These are phyloP conservation scores for Aspergillus quadrilineatus DNA, from an alignment of 2,329 filamentous ascomycete genomes.

Conservation along the genomic window DNA sequence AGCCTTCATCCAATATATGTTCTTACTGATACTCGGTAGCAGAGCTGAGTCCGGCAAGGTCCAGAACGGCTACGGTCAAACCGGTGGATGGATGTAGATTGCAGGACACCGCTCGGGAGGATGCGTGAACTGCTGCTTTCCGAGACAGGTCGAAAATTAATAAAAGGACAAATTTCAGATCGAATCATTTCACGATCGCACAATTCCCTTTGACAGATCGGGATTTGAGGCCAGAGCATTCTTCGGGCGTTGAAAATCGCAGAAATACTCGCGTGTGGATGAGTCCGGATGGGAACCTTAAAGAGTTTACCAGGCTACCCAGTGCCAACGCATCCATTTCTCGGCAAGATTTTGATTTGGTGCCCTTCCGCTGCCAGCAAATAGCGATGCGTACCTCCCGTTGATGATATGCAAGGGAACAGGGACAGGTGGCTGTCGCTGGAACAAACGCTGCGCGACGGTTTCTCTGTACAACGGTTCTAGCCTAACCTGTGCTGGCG, in stretches of 20 bases:
- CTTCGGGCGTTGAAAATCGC: slow-evolving; percentile 4
- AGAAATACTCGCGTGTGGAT: background rate
- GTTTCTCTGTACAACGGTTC: slow-evolving; percentile 10
- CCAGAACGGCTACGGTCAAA: background rate
- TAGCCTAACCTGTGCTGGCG: background rate
- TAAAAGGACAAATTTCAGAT: background rate
- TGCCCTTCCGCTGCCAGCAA: slow-evolving; percentile 5
- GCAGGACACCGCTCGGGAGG: background rate
- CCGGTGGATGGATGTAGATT: background rate
- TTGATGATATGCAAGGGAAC: slow-evolving; percentile 7
- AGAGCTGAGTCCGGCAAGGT: background rate
- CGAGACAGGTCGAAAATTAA: background rate
- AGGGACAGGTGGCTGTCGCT: background rate
- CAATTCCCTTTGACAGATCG: background rate
- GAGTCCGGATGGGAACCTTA: background rate
- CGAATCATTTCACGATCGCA: background rate
- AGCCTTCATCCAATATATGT: background rate
- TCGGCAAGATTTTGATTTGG: slow-evolving; percentile 7
- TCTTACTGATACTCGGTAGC: background rate
- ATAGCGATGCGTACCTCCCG: background rate
- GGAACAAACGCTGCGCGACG: slow-evolving; percentile 7
- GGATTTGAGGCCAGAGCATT: background rate
- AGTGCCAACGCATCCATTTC: slow-evolving; percentile 7
- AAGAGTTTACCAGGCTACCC: background rate
- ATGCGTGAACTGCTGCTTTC: slow-evolving; percentile 1